These are phyloP conservation scores for Tetraselmis striata DNA, from an alignment of 139 green algal genomes.

Conservation along the genomic window DNA sequence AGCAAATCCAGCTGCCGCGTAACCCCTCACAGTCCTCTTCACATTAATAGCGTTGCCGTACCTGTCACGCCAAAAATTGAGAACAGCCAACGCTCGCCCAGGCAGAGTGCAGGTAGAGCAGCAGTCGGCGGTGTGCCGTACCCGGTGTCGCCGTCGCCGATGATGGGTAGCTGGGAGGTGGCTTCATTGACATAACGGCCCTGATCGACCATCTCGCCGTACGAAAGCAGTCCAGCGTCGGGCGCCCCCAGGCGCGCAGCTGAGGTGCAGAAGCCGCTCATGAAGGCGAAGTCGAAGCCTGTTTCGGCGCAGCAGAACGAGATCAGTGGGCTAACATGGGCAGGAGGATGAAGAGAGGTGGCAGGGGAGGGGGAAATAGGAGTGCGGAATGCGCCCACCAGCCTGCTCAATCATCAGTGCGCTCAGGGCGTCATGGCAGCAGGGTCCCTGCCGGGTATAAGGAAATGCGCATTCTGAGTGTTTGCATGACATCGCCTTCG, in stretches of 20 bases:
- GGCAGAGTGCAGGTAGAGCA: not conserved
- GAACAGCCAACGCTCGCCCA: not conserved
- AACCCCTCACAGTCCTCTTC: slow-evolving; percentile 83
- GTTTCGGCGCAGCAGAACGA: slow-evolving; percentile 12
- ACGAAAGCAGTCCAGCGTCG: slow-evolving; percentile 78
- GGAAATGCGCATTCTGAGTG: not conserved
- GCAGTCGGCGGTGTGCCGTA: not conserved
- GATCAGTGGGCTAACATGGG: not conserved
- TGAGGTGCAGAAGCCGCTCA: slow-evolving; percentile 79
- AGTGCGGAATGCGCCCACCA: no score
- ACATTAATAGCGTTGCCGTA: slow-evolving; percentile 96
- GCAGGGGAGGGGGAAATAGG: no score
- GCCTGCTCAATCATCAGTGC: slow-evolving; percentile 71
- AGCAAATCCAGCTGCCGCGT: slow-evolving; percentile 69
- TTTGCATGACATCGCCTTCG: not conserved
- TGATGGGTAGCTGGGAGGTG: slow-evolving; percentile 72
- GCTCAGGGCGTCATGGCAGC: slow-evolving; percentile 72
- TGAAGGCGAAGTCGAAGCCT: slow-evolving; percentile 79
- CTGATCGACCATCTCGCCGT: slow-evolving; percentile 79
- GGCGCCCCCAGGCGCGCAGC: slow-evolving; percentile 62
- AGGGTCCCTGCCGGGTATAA: slow-evolving; percentile 50
- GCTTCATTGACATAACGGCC: slow-evolving; percentile 65
- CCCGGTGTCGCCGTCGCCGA: slow-evolving; percentile 91
- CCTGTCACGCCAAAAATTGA: slow-evolving; percentile 21
- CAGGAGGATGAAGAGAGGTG: not conserved